Evolutionary conservation across 768 basidiomycete species (phyloP).

Genomic region (Ephemerocybe angulata): DNA sequence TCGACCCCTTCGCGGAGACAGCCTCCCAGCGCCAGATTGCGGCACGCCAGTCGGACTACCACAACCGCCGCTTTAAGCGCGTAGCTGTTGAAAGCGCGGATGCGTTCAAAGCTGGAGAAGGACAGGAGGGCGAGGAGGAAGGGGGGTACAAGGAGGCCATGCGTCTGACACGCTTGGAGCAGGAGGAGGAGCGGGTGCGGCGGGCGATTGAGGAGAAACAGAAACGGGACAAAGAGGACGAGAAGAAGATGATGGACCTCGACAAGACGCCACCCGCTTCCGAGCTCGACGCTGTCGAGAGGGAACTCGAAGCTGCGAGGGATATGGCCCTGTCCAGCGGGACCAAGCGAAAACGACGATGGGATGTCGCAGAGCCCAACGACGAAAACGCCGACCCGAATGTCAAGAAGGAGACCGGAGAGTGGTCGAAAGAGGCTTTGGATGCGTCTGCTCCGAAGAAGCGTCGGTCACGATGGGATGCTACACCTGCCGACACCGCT

Average conservation of each 20-base stretch:
- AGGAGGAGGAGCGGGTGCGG: conserved; percentile 84
- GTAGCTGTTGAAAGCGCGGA: conserved; percentile 78
- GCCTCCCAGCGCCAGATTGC: conserved; percentile 93
- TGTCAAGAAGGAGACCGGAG: conserved; percentile 47
- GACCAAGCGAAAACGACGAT: conserved; percentile 72
- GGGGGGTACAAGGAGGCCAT: conserved; percentile 97
- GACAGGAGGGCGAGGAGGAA: conserved; percentile 60
- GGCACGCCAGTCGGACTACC: conserved; percentile 90
- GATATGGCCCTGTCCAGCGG: conserved; percentile 43
- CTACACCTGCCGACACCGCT: conserved; percentile 71
- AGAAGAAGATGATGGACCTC: conserved; percentile 76
- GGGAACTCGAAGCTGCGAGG: conserved; percentile 59
- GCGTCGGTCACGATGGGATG: conserved; percentile 95
- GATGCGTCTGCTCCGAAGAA: conserved; percentile 82
- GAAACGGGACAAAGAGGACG: conserved; percentile 69
- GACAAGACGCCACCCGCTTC: conserved; percentile 89
- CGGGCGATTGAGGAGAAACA: conserved; percentile 88
- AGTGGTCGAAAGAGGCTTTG: conserved; percentile 74
- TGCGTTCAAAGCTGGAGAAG: conserved; percentile 66
- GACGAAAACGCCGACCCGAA: conserved; percentile 69
- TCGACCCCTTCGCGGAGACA: conserved; percentile 90
- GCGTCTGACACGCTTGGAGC: conserved; percentile 85
- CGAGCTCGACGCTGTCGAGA: conserved; percentile 69
- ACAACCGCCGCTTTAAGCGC: conserved; percentile 85
- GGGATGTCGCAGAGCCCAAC: conserved; percentile 65